Base-by-base conservation (phyloP, 768 basidiomycete genomes). In the Suillus weaverae region DNA sequence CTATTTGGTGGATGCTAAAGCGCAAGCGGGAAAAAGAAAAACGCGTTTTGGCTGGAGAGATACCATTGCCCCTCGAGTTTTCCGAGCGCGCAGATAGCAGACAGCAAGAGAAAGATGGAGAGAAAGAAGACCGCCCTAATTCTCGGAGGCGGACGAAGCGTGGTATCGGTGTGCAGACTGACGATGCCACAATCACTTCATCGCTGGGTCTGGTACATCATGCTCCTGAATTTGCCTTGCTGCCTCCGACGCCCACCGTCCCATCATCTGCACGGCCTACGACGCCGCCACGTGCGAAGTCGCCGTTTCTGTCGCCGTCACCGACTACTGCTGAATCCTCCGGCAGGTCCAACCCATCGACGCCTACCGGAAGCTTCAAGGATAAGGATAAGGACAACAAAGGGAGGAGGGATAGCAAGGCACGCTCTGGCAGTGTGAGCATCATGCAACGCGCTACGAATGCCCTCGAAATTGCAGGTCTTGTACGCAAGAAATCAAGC, bases 391-490 rank as follows among this genome's bases (percentile, higher is more conserved):
- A 81, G 50, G 78, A 81, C 38, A 74, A 78, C 9, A 89, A 86
- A 67, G 81, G 82, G 22, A 82, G 88, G 56, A 78, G 81, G 61
- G 79, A 79, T 2, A 77, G 76, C 35, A 95, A 96, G 74, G 80
- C 77, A 32, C 83, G 96, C 18, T 88, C 94, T 2, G 92, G 94
- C 7, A 97, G 95, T 64, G 92, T 99, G 60, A 95, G 90, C 71
- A 97, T 99, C 75, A 92, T 99, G 85, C 96, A 98, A 70, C 87
- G 95, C 32, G 95, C 94, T 0, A 96, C 95, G 2, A 97, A 94
- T 1, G 94, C 91, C 1, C 82, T 95, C 32, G 92, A 94, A 73
- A 94, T 92, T 11, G 91, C 90, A 14, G 91, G 93, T 3, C 77
- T 96, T 11, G 91, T 94, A 55, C 80, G 89, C 65, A 94, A 95